Evolutionary conservation across 2,329 filamentous ascomycete genomes (phyloP), one percentile per base, ranked within the genome.

Genomic region (Nectriaceae sp.): DNA sequence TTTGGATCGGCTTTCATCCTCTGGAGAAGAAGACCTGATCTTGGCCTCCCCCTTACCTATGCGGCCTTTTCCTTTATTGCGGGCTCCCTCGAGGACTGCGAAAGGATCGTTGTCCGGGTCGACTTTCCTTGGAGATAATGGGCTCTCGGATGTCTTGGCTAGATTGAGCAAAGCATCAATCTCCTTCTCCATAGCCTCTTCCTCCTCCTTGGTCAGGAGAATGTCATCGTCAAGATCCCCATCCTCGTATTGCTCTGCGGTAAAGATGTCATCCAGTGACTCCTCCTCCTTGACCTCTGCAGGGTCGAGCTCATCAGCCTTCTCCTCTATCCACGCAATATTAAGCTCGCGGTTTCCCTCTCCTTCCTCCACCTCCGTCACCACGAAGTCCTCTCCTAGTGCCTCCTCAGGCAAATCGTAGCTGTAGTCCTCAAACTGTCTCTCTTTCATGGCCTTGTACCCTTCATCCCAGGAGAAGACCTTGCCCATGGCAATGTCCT

Each of bases 401-500:
- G 52, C 48, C 20, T 59, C 50, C 5, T 61, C 63, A 20, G 62
- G 57, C 39, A 65, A 52, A 43, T 66, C 50, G 47, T 59, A 57
- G 35, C 48, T 61, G 40, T 61, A 60, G 40, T 62, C 56, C 21
- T 68, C 65, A 4, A 53, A 52, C 21, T 59, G 57, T 2, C 55
- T 55, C 21, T 55, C 49, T 52, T 62, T 60, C 50, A 67, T 56
- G 8, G 59, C 51, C 39, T 56, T 52, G 50, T 62, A 49, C n/a
- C 68, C 68, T 16, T 65, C 54, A n/a, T 61, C 47, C 69, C 69
- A 72, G 1, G 69, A 62, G 51, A 71, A 70, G 42, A 61, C 59
- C 24, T 59, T 51, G 0, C 67, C 69, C 5, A 42, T 49, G 2
- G 65, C 69, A 3, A 70, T 41, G 2, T 63, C 61, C 20, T 66